Conservation (phyloP, 2,329 filamentous ascomycete genomes). For the Verticillium nubilum region DNA sequence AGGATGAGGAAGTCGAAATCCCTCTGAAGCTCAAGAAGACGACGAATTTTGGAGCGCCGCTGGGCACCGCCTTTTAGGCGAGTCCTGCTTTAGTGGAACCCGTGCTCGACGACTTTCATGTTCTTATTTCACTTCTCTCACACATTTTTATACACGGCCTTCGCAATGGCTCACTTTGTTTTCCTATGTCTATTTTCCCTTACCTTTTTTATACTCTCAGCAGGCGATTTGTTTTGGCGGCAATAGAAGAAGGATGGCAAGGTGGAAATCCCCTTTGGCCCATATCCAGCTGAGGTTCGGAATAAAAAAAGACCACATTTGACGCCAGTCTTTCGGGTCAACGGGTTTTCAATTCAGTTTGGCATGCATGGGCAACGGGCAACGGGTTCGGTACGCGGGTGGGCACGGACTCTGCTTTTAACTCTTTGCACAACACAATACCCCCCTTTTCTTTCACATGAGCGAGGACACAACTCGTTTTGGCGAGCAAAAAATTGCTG, state of each 20-base stretch:
- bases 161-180: neutral
- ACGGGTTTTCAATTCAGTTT: neutral
- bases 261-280: neutral
- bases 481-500: neutral
- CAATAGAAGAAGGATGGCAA: neutral
- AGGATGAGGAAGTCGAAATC: constrained; percentile 32
- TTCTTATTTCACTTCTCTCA: neutral
- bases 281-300: neutral
- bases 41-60: constrained; percentile 27
- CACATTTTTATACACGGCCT: neutral
- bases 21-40: constrained; percentile 39
- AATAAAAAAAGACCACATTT: neutral
- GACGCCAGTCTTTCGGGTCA: neutral
- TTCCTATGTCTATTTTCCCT: neutral
- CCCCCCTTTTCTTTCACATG: neutral
- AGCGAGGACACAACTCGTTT: neutral
- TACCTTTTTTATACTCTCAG: neutral
- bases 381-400: neutral
- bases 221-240: neutral
- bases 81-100: neutral
- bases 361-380: neutral
- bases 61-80: constrained; percentile 10
- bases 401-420: neutral
- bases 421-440: neutral
- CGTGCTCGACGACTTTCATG: too few relatives aligned